Conservation (phyloP, 352 stramenopile species). For the Aphanomyces stellatus region DNA sequence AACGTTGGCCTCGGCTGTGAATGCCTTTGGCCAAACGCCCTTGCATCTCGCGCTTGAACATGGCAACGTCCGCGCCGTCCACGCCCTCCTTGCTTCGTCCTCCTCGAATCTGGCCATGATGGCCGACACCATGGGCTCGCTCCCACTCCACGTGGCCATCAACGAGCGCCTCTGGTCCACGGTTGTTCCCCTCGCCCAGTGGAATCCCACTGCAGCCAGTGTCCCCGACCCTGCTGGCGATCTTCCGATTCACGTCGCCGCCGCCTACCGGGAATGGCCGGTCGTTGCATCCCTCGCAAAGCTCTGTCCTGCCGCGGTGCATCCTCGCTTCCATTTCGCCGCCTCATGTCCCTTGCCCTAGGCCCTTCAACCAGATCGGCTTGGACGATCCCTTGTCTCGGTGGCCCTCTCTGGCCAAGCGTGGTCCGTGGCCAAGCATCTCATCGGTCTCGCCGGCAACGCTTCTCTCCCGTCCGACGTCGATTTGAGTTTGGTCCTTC, state of each 20-base stretch:
- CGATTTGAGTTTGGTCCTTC: not conserved
- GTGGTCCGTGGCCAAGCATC: not conserved
- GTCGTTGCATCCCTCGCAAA: not conserved
- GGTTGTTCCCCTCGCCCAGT: not conserved
- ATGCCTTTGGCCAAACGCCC: constrained; percentile 3
- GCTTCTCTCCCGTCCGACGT: not conserved
- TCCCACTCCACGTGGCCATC: constrained; percentile 9
- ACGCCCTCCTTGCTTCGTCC: not conserved
- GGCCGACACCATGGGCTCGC: not conserved
- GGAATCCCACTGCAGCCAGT: not conserved
- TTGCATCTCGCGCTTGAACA: not conserved
- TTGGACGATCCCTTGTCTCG: not conserved
- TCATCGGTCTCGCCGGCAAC: not conserved
- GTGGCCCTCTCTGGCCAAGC: not conserved
- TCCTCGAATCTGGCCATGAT: not conserved
- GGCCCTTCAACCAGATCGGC: not conserved
- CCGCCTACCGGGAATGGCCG: not conserved
- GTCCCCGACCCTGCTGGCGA: not conserved
- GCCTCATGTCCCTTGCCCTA: not conserved
- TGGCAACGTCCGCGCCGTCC: not conserved
- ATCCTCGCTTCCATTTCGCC: too few species aligned
- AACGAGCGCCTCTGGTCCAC: not conserved
- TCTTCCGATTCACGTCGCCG: constrained; percentile 7
- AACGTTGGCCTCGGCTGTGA: not conserved
- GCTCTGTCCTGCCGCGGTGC: not conserved